Conservation (phyloP, 768 basidiomycete genomes). For the Collybia mongolica region DNA sequence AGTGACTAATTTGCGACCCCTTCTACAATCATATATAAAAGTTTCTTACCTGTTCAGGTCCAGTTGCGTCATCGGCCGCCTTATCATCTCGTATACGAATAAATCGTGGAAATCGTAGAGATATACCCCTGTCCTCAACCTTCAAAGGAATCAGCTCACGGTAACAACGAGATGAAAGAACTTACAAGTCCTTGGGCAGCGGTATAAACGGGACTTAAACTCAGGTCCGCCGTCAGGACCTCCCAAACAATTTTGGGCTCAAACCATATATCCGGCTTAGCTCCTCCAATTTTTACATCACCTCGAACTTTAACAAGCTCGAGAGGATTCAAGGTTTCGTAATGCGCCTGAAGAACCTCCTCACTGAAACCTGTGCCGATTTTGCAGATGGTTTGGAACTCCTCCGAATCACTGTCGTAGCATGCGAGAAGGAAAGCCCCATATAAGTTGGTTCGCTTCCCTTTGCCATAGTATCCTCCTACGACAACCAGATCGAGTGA, state of each 20-base stretch:
- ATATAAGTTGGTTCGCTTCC: slow-evolving; percentile 96
- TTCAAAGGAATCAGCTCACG: slow-evolving; percentile 24
- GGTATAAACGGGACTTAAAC: slow-evolving; percentile 94
- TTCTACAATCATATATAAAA: not conserved
- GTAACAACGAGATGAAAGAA: slow-evolving; percentile 12
- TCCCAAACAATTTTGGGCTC: slow-evolving; percentile 99
- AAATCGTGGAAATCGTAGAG: slow-evolving; percentile 94
- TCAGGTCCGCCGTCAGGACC: slow-evolving; percentile 94
- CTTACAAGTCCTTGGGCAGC: slow-evolving; percentile 88
- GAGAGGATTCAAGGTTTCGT: slow-evolving; percentile 77
- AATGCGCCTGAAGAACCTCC: slow-evolving; percentile 79
- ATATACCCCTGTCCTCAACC: slow-evolving; percentile 91
- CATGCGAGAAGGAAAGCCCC: slow-evolving; percentile 98
- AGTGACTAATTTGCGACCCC: slow-evolving; percentile 2
- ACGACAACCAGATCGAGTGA: slow-evolving; percentile 98
- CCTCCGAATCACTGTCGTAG: slow-evolving; percentile 92
- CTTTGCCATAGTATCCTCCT: slow-evolving; percentile 96
- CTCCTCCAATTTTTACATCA: slow-evolving; percentile 86
- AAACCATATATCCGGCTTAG: slow-evolving; percentile 98
- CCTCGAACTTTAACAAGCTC: slow-evolving; percentile 69
- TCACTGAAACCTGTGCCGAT: slow-evolving; percentile 99
- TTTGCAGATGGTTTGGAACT: slow-evolving; percentile 97
- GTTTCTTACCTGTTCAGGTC: slow-evolving; percentile 80
- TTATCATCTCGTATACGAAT: slow-evolving; percentile 94
- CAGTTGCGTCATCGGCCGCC: slow-evolving; percentile 86